These are phyloP conservation scores for Alternaria panax DNA, from an alignment of 2,329 filamentous ascomycete genomes.

Conservation along the genomic window DNA sequence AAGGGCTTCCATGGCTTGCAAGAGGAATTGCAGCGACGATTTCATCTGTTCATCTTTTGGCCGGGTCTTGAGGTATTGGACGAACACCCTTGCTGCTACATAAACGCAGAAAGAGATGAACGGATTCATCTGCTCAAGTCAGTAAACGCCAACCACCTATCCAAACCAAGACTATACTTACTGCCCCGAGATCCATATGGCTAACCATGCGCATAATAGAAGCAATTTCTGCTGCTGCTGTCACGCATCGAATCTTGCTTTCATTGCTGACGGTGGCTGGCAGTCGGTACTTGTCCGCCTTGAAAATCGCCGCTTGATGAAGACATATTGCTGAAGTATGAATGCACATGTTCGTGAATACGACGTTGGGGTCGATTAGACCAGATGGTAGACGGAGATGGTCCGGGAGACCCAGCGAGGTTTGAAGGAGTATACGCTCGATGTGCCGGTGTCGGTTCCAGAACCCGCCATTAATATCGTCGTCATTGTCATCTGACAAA, in stretches of 20 bases:
- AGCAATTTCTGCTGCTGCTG: conserved; percentile 90
- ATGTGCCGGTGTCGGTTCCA: conserved; percentile 92
- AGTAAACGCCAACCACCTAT: background rate
- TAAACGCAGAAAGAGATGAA: conserved; percentile 97
- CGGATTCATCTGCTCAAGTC: conserved; percentile 77
- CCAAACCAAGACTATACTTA: conserved; percentile 58
- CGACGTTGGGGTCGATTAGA: conserved; percentile 79
- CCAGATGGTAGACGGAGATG: conserved; percentile 81
- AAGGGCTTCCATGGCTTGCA: conserved; percentile 88
- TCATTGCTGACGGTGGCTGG: conserved; percentile 80
- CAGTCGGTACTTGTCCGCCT: conserved; percentile 87
- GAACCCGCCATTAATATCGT: conserved; percentile 90
- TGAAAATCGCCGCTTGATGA: conserved; percentile 98
- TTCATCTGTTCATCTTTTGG: conserved; percentile 81
- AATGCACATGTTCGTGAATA: conserved; percentile 96
- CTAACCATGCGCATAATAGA: conserved; percentile 95
- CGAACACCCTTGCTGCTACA: conserved; percentile 92
- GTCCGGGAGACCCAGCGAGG: conserved; percentile 80
- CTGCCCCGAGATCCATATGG: conserved; percentile 82
- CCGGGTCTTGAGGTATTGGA: conserved; percentile 95
- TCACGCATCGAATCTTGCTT: conserved; percentile 91
- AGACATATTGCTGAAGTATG: conserved; percentile 96
- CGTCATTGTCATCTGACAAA: conserved; percentile 78
- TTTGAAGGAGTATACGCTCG: conserved; percentile 90
- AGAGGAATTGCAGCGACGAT: conserved; percentile 86